phyloP scores from a whole-genome alignment of 306 rosid genomes.

The Geum urbanum region DNA sequence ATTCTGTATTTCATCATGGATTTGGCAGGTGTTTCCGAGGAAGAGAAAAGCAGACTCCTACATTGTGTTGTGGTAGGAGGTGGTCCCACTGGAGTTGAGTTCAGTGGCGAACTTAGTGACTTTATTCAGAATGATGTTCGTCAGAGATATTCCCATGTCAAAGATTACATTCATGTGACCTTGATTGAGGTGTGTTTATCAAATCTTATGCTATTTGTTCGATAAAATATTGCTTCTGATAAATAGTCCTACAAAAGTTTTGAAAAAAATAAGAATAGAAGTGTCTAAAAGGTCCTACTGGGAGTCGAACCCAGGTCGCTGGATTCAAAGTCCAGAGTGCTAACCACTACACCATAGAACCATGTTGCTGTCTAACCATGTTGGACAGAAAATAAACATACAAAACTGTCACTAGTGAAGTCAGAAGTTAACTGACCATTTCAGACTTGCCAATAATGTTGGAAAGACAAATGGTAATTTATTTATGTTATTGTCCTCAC shows the following conservation, averaged over 20 bases:
- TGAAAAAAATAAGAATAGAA: background rate
- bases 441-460: slow-evolving; percentile 8
- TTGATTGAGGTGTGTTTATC: slow-evolving; percentile 73
- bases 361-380: background rate
- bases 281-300: background rate
- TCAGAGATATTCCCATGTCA: slow-evolving; percentile 84
- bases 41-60: slow-evolving; percentile 71
- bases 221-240: background rate
- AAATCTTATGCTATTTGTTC: background rate
- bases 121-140: slow-evolving; percentile 80
- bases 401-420: background rate
- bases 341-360: slow-evolving; percentile 10
- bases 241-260: background rate
- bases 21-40: slow-evolving; percentile 63
- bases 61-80: slow-evolving; percentile 99
- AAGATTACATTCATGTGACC: slow-evolving; percentile 81
- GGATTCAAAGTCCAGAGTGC: slow-evolving; percentile 10
- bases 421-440: background rate
- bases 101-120: slow-evolving; percentile 98
- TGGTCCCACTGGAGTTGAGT: slow-evolving; percentile 98
- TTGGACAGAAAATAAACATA: background rate
- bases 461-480: slow-evolving; percentile 13
- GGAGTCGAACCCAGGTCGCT: slow-evolving; percentile 5
- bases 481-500: slow-evolving; percentile 30
- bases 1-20: slow-evolving; percentile 6